These are phyloP conservation scores for Suhomyces bribrorum DNA, from an alignment of 1,139 yeast genomes.

Conservation along the genomic window DNA sequence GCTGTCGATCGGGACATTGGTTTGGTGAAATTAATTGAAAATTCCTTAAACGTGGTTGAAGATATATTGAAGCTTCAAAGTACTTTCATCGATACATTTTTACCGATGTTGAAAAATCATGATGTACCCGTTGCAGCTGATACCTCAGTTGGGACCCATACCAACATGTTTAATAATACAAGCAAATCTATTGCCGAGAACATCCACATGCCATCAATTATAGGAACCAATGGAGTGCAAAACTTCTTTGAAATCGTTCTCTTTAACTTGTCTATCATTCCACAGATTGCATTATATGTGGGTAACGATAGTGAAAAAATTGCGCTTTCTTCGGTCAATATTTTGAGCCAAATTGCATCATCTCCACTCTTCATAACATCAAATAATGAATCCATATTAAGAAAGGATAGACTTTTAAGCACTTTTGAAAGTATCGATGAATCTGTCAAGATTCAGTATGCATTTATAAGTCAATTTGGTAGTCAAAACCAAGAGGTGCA, in stretches of 20 bases:
- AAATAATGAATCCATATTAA: slow-evolving; percentile 41
- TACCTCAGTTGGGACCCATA: slow-evolving; percentile 5
- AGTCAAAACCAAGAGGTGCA: slow-evolving; percentile 37
- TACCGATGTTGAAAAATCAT: slow-evolving; percentile 31
- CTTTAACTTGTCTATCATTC: slow-evolving; percentile 66
- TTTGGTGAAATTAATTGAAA: slow-evolving; percentile 23
- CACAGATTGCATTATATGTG: slow-evolving; percentile 69
- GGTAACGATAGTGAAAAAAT: slow-evolving; percentile 52
- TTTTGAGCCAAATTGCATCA: slow-evolving; percentile 53
- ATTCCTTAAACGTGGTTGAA: slow-evolving; percentile 47
- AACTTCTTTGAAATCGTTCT: slow-evolving; percentile 72
- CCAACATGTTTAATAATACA: slow-evolving; percentile 4
- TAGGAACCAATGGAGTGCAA: slow-evolving; percentile 62
- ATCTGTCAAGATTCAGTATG: slow-evolving; percentile 63
- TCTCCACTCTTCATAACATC: slow-evolving; percentile 51
- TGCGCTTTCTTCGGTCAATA: slow-evolving; percentile 53
- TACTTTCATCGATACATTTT: slow-evolving; percentile 28
- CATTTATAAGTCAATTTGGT: slow-evolving; percentile 73
- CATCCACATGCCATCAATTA: slow-evolving; percentile 48
- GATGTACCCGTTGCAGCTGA: slow-evolving; percentile 1
- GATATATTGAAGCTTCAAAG: slow-evolving; percentile 56
- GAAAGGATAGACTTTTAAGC: slow-evolving; percentile 66
- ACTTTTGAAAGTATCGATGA: slow-evolving; percentile 77
- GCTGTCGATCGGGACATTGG: slow-evolving; percentile 39
- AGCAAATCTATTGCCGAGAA: slow-evolving; percentile 48